Base-by-base conservation (phyloP, 306 rosid species). In the Hippophae rhamnoides region DNA sequence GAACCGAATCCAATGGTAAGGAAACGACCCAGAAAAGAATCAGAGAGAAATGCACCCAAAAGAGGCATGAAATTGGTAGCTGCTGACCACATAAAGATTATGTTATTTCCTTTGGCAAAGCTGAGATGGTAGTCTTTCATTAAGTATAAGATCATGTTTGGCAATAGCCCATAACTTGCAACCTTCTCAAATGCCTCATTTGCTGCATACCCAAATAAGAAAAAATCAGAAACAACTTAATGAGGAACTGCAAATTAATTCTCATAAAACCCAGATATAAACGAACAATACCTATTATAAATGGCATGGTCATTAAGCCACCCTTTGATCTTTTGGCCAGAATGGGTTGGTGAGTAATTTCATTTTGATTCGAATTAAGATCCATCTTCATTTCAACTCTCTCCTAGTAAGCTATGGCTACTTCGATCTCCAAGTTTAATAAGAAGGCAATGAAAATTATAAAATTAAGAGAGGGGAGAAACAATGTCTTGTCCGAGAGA, bases 11-110 rank as follows among this genome's bases (percentile, higher is more conserved):
- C 81, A 55, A 86, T 77, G 65, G 89, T 52, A 41, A 69, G 79
- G 54, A 86, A 86, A 7, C 88, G 87, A 56, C 90, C 95, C 58
- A 83, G 60, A 58, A 63, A 83, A 61, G 89, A 81, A 86, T 86
- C 90, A 38, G 87, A 71, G n/a, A 79, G n/a, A 40, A 83, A 81
- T 12, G 95, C 95, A 26, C 72, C 90, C 11, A 83, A 0, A 27
- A 81, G 9, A 38, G 95, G 90, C 71, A 67, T 41, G 55, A 86
- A 72, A 69, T 83, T 81, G 23, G 76, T 56, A 7, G 78, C 79
- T 8, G 87, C 89, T 43, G 73, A 52, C 95, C 90, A 83, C 1
- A 72, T 67, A 59, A 72, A 63, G 25, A 86, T 10, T 5, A 79
- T 52, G 45, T 71, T 83, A 3, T 74, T 68, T 31, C 76, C 87